Evolutionary conservation across 495 filamentous ascomycete genomes (phyloP).

Genomic region (Cladorrhinum samala): DNA sequence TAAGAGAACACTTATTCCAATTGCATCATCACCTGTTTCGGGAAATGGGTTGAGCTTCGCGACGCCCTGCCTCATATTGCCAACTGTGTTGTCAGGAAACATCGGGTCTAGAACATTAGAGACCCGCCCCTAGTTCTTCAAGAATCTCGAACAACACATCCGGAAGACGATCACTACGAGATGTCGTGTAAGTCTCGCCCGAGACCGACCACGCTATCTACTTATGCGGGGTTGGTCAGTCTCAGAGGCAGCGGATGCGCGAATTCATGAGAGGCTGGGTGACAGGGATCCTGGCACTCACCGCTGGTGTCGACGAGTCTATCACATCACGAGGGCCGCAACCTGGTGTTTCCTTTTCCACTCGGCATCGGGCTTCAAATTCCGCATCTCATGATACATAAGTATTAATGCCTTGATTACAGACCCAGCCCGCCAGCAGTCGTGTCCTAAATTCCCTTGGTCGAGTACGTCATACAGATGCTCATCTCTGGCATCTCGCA

Average conservation of each 20-base stretch:
- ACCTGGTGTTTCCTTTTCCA: neutral
- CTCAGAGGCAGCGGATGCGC: no score
- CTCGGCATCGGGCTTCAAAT: neutral
- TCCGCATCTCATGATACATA: neutral
- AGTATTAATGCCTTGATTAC: neutral
- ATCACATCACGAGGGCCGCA: slow-evolving; percentile 2
- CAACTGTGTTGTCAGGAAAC: no score
- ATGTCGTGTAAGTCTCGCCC: neutral
- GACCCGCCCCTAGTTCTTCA: neutral
- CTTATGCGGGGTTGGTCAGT: neutral
- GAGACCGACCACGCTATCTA: no score
- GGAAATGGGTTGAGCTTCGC: no score
- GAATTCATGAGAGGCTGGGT: neutral
- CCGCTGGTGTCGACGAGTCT: neutral
- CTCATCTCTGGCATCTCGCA: neutral
- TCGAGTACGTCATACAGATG: no score
- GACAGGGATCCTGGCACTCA: neutral
- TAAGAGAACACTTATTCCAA: neutral
- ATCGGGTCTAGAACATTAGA: no score
- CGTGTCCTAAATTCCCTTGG: no score
- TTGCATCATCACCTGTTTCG: neutral
- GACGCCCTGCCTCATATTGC: neutral
- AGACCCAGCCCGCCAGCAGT: no score
- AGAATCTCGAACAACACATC: neutral
- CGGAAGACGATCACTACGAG: neutral